phyloP scores from a whole-genome alignment of 2,329 filamentous ascomycete species.

The Hypoxylon sp. region DNA sequence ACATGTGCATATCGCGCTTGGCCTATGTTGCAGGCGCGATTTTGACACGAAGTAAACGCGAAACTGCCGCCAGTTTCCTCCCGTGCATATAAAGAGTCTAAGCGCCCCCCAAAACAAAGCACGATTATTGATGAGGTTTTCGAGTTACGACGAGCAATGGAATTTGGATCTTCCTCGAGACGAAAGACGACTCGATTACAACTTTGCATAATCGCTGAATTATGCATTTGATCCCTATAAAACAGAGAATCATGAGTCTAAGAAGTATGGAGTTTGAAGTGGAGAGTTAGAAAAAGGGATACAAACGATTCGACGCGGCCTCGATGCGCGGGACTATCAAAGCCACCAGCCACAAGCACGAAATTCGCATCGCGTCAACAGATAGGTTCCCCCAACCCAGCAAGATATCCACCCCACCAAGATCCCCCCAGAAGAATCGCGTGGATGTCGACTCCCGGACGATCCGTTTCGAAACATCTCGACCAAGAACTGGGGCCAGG shows the following conservation, averaged over 20 bases:
- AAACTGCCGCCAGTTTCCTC: conserved; percentile 33
- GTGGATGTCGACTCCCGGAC: conserved; percentile 22
- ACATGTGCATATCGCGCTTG: conserved; percentile 35
- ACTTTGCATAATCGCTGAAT: neutral
- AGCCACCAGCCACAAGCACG: conserved; percentile 17
- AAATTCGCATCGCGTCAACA: conserved; percentile 25
- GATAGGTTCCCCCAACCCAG: conserved; percentile 8
- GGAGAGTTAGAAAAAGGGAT: neutral
- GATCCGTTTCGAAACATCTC: conserved; percentile 36
- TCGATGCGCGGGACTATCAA: conserved; percentile 1
- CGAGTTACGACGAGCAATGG: conserved; percentile 17
- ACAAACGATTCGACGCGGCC: neutral
- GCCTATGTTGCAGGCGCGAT: conserved; percentile 38
- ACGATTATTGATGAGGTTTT: conserved; percentile 3
- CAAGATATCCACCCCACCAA: conserved; percentile 19
- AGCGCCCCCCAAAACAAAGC: conserved; percentile 31
- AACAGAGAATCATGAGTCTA: neutral
- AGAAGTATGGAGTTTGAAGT: no score
- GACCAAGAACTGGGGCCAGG: conserved; percentile 2
- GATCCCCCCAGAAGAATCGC: conserved; percentile 10
- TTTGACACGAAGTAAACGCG: conserved; percentile 46
- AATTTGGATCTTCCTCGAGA: conserved; percentile 5
- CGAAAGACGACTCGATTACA: conserved; percentile 3
- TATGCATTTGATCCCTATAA: conserved; percentile 14
- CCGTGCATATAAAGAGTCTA: conserved; percentile 43